Percentiles rank a stretch among this genome's conserved stretches.
Evolutionary conservation across 768 basidiomycete species (phyloP).

Genomic region (Termitomyces sp.): DNA sequence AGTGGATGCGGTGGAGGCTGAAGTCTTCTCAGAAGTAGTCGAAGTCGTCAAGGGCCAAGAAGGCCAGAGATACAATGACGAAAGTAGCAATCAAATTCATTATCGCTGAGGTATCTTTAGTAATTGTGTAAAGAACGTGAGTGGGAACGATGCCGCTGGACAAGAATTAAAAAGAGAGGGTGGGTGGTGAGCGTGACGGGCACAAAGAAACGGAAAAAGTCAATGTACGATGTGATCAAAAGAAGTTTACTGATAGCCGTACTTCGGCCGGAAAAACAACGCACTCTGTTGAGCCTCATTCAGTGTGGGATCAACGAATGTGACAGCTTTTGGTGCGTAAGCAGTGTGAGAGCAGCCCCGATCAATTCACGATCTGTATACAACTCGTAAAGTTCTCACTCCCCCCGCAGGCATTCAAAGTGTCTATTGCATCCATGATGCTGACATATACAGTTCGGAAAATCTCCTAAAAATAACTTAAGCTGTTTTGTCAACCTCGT

Average conservation of each 20-base stretch:
- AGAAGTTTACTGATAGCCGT: background rate
- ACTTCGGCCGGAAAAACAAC: background rate
- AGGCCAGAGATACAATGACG: background rate
- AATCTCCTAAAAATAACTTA: background rate
- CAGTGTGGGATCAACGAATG: too few relatives aligned
- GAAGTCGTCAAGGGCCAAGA: background rate
- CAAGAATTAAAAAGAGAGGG: background rate
- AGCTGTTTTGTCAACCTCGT: background rate
- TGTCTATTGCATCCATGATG: too few relatives aligned
- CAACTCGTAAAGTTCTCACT: too few relatives aligned
- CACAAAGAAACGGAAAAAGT: background rate
- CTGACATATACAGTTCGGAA: background rate
- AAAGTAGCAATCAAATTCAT: background rate
- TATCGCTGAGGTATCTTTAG: background rate
- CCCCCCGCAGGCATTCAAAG: background rate
- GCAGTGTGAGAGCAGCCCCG: background rate
- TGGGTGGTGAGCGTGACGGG: background rate
- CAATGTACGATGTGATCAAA: background rate
- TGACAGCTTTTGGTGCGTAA: background rate
- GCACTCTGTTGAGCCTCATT: too few relatives aligned
- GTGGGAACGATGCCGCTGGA: background rate
- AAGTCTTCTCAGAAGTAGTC: conserved; percentile 8
- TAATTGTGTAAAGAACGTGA: background rate
- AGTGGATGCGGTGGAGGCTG: background rate
- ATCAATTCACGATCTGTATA: too few relatives aligned